Evolutionary conservation across 2,329 filamentous ascomycete species (phyloP).

Genomic region (Erysiphe neolycopersici): DNA sequence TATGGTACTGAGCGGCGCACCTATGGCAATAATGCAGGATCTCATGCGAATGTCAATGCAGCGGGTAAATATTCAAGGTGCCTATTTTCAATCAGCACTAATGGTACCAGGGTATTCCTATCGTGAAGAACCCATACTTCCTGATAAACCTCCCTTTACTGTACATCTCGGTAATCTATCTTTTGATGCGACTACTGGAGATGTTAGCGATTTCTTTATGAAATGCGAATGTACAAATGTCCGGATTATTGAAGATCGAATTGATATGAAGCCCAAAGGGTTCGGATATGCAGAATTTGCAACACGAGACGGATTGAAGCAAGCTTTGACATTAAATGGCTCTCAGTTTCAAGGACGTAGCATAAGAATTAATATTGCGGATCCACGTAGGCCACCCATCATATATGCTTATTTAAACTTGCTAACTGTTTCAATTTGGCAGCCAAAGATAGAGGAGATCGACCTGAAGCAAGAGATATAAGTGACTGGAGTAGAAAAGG

Average conservation of each 20-base stretch:
- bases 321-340: conserved; percentile 63
- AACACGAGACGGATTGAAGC: conserved; percentile 67
- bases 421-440: conserved; percentile 3
- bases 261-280: conserved; percentile 82
- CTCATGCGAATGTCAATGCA: conserved; percentile 10
- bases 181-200: conserved; percentile 68
- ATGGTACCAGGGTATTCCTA: conserved; percentile 24
- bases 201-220: conserved; percentile 64
- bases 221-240: conserved; percentile 73
- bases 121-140: conserved; percentile 62
- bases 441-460: conserved; percentile 56
- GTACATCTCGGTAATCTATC: conserved; percentile 91
- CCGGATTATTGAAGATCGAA: conserved; percentile 87
- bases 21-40: conserved; percentile 12
- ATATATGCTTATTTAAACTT: conserved; percentile 11
- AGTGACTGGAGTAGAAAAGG: conserved; percentile 85
- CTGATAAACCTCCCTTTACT: conserved; percentile 79
- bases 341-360: conserved; percentile 63
- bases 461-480: conserved; percentile 50
- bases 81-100: conserved; percentile 1
- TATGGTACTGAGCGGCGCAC: conserved; percentile 13
- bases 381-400: conserved; percentile 52
- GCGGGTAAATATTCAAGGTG: conserved; percentile 9
- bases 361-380: conserved; percentile 83
- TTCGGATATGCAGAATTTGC: conserved; percentile 95